Evolutionary conservation across 495 filamentous ascomycete species (phyloP), one percentile per base, ranked within the genome.

Genomic region (Chaetomidium leptoderma): DNA sequence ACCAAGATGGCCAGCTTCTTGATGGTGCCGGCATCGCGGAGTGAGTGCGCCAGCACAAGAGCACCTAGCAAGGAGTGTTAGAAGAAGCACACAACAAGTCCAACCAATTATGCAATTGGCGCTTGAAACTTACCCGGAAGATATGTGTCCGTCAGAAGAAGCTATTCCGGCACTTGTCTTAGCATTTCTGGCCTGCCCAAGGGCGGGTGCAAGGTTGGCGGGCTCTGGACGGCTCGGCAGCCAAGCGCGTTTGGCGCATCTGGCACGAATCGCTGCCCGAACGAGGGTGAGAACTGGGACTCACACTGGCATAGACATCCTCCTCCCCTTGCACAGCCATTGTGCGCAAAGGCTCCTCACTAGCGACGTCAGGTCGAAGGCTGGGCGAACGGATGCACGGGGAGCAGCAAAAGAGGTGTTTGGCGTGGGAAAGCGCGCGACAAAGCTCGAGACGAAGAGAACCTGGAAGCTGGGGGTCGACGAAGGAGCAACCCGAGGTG

Each of bases 21-120:
- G 53, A 74, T 85, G 27, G 93, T 90, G 51, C 90, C 89, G 65
- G 84, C 87, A 86, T 97, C 95, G 73, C 89, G 89, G 49, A 99
- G 76, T 35, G 93, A 97, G 76, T 97, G 91, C 53, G 90, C 92
- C 58, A 99, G 83, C 32, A 99, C 92, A 57, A 92, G 83, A 55
- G 92, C 92, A 70, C 93, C 91, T 92, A 13, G 39, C 4, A 21
- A 14, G 21, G 71, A 30, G 49, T 24, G 14, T 47, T n/a, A 47
- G 44, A 14, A 17, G 16, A 54, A 39, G 37, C 4, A 19, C 16
- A 67, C 59, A 68, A 71, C 52, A 63, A 63, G 1, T 24, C 3
- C 55, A 56, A 65, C 33, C 55, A 45, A 58, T n/a, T 2, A 6
- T 51, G 26, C 54, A 55, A 53, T 56, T 55, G 62, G 60, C 51